Evolutionary conservation across 306 rosid genomes (phyloP).

Genomic region (Glycyrrhiza uralensis): DNA sequence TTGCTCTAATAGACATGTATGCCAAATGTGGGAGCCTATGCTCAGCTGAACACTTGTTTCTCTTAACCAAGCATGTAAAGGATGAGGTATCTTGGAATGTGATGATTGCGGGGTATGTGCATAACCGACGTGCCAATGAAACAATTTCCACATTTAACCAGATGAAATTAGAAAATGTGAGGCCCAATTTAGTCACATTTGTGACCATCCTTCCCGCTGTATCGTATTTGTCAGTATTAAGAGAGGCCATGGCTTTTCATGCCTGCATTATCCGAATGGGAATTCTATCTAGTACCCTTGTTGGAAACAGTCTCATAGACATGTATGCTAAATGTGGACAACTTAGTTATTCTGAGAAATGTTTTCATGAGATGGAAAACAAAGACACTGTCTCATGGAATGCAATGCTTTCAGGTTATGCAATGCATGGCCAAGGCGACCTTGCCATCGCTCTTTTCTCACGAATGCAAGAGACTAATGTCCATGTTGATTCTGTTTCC

Average conservation of each 20-base stretch:
- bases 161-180: conserved; percentile 50
- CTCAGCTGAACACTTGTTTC: conserved; percentile 52
- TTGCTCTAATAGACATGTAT: conserved; percentile 62
- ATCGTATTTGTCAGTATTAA: conserved; percentile 45
- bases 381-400: conserved; percentile 64
- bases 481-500: conserved; percentile 55
- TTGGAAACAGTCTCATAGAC: conserved; percentile 56
- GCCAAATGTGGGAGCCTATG: conserved; percentile 52
- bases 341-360: conserved; percentile 53
- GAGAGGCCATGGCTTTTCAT: conserved; percentile 64
- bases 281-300: conserved; percentile 41
- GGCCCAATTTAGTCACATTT: conserved; percentile 56
- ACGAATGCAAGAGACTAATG: conserved; percentile 46
- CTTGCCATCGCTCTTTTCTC: conserved; percentile 50
- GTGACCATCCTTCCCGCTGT: conserved; percentile 56
- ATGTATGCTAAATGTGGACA: conserved; percentile 72
- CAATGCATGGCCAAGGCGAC: conserved; percentile 62
- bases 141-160: conserved; percentile 43
- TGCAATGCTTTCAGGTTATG: conserved; percentile 66
- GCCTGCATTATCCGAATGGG: conserved; percentile 58
- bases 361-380: conserved; percentile 59
- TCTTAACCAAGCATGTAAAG: conserved; percentile 28
- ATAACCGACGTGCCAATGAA: conserved; percentile 39
- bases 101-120: conserved; percentile 56
- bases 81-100: conserved; percentile 63